Evolutionary conservation across 2,329 filamentous ascomycete genomes (phyloP), one percentile per base, ranked within the genome.

Genomic region (Cladosporium halotolerans): DNA sequence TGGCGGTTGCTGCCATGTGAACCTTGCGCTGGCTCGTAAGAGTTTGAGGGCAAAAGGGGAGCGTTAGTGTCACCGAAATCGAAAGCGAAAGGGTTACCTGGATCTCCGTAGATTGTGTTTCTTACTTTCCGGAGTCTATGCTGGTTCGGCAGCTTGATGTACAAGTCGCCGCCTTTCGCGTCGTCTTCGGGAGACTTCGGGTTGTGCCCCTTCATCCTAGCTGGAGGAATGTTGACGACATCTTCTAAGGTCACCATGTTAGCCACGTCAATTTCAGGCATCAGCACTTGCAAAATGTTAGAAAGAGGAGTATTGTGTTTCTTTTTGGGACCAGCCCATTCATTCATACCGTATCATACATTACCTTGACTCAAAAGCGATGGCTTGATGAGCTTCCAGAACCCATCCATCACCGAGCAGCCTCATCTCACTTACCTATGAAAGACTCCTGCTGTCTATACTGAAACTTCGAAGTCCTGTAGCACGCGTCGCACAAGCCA

Each of bases 161-260:
- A 53, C 18, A 52, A 19, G 14, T 52, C 42, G 9, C 36, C 43
- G 5, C 44, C 44, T n/a, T 18, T 19, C 7, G 38, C 50, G 18
- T 53, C 50, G n/a, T 41, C 43, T 41, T 45, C 36, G 9, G 50
- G 50, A 4, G 50, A 53, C 19, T 28, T 53, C 1, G 50, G 50
- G 9, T 51, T 51, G 18, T 51, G 40, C 1, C 48, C 48, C 13
- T 51, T 51, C 8, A 31, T 36, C 9, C 32, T 18, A 4, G 18
- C 23, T 28, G n/a, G 3, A 19, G 48, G 6, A 6, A 10, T 5
- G 5, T 28, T 4, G 23, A 28, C 23, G 23, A 28, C 23, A 1
- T 28, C 23, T 28, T 28, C 23, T 28, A 7, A 7, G 23, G 23
- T 28, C 23, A 28, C 23, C 5, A 7, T 4, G 23, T 28, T 7